Base-by-base conservation (phyloP, 805 yeast species). In the Metschnikowia drakensbergensis region DNA sequence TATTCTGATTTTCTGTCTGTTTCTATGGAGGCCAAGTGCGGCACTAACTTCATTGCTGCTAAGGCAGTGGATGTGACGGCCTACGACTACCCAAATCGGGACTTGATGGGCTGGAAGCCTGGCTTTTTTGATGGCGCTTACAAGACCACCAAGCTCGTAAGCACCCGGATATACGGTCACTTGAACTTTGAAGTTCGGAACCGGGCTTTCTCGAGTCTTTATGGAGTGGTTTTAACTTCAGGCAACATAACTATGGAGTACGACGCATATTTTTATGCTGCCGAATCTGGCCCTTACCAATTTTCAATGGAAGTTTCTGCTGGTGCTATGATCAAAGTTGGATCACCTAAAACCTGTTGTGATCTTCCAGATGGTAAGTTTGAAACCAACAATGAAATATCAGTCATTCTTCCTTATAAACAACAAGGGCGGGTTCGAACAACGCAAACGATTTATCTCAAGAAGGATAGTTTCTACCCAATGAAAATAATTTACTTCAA, bases 401-500 rank as follows among this genome's bases (percentile, higher is more conserved):
- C 13, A 38, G 8, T 29, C 13, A n/a, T 5, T 32, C n/a, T 37
- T 7, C 28, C 28, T 13, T 23, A 10, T 38, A 10, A 1, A 28
- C 13, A 6, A 13, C 33, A 27, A 10, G 28, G 26, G 10, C 5
- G 27, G 33, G 11, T 1, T 13, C 29, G 9, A 35, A 37, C 8
- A 11, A 3, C 37, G 8, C 26, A 35, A 22, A 35, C 32, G 4
- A 36, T 50, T 26, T n/a, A 31, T 17, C 49, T 52, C 11, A 28
- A 25, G 10, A 48, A 25, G 2, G 42, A 45, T 9, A 31, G 26
- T 3, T 48, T 37, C 10, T 52, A 50, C 35, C 53, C 55, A 3
- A 34, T 50, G n/a, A 42, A 37, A 27, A 32, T 52, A 22, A 48
- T 52, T n/a, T 45, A 25, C 30, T 48, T 47, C 42, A 50, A 52